Evolutionary conservation across 306 rosid genomes (phyloP), one percentile per base, ranked within the genome.

Genomic region (Gillenia trifoliata): DNA sequence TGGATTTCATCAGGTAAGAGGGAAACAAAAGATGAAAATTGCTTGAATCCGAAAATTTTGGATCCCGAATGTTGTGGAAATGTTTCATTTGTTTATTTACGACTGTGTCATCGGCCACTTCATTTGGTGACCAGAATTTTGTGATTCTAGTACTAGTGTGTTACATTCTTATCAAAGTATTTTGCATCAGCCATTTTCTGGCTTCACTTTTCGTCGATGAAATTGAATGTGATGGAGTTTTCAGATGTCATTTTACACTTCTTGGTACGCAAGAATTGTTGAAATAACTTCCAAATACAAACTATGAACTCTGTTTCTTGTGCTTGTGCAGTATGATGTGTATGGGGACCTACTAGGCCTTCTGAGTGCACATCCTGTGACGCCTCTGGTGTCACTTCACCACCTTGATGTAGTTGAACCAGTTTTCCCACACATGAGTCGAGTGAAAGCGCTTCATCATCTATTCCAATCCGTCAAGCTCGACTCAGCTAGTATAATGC

Each of bases 351-450:
- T 92, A 12, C 17, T 89, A 75, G 97, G 98, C 2, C 98, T 94
- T 63, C 59, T 90, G 23, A 89, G 89, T 20, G 95, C 96, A 36
- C 99, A 94, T 81, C 97, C 95, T 0, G 89, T 92, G 72, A 72
- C 95, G 20, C 97, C 97, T 52, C 56, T 94, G 75, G 83, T 84
- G 12, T 85, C 97, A 11, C 54, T 94, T 11, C 97, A 92, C 84
- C 99, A 94, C 75, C 83, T 94, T 49, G 99, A 90, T 73, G 90
- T 90, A 2, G 98, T 92, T 22, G 77, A 92, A 73, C 99, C 98
- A 19, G 84, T 94, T 59, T 95, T 92, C 76, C 99, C 97, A 23
- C 70, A 29, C n/a, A 88, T 80, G 85, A 76, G 65, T 30, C 74
- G 96, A 67, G 89, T 70, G 3, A 54, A 52, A 81, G 71, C 91